A percentile compares a stretch with the other conserved stretches of the same genome.
Conservation (phyloP, 257 asterid genomes). For the Echium plantagineum region DNA sequence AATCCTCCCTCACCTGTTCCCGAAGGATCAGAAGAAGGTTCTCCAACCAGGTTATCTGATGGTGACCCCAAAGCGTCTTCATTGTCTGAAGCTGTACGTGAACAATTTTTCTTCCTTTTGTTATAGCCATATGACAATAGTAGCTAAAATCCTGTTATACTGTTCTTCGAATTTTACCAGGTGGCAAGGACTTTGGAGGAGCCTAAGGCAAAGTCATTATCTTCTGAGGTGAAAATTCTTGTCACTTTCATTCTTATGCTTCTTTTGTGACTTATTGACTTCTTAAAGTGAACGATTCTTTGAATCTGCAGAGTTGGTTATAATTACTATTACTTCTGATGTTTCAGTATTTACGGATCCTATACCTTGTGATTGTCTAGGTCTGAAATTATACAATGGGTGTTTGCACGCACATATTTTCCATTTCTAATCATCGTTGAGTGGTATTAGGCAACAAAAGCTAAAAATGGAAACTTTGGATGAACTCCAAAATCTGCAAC, state of each 20-base stretch:
- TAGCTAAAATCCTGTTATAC: not conserved
- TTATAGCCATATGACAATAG: not conserved
- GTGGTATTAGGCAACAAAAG: not conserved
- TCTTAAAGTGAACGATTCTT: not conserved
- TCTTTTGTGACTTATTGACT: not conserved
- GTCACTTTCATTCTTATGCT: not conserved
- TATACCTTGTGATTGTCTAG: not conserved
- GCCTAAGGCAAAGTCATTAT: conserved; percentile 25
- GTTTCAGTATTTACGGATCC: not conserved
- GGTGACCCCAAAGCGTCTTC: conserved; percentile 39
- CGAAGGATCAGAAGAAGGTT: conserved; percentile 88
- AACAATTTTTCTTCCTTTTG: conserved; percentile 1
- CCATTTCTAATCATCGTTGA: not conserved
- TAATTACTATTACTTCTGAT: not conserved
- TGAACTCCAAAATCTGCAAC: not conserved
- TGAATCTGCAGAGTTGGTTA: not conserved
- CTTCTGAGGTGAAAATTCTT: conserved; percentile 35
- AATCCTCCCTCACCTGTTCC: conserved; percentile 95
- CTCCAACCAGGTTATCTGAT: conserved; percentile 57
- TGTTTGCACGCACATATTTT: not conserved
- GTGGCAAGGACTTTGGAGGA: conserved; percentile 39
- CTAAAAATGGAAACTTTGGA: not conserved
- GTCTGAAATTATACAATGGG: not conserved
- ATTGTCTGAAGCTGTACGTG: conserved; percentile 45
- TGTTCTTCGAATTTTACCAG: conserved; percentile 16